These are phyloP conservation scores for Neopestalotiopsis sp. DNA, from an alignment of 2,329 filamentous ascomycete species.

Conservation along the genomic window DNA sequence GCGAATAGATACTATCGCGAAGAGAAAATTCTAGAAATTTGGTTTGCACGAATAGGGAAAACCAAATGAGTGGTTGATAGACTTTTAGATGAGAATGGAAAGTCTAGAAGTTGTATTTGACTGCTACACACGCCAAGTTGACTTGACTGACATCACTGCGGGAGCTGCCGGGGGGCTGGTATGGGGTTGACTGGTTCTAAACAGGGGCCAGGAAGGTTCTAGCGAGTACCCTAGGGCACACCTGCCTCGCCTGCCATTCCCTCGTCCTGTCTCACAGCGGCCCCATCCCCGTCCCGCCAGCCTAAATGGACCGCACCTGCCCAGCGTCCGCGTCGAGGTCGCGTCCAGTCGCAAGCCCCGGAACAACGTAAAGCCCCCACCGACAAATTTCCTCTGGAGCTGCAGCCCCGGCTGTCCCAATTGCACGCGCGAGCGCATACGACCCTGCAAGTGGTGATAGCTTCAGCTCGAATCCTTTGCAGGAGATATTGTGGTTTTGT, in stretches of 20 bases:
- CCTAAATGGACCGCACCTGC: too few relatives aligned
- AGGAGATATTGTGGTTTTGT: not conserved
- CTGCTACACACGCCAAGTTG: not conserved
- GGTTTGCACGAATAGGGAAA: not conserved
- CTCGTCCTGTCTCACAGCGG: not conserved
- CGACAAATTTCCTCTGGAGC: slow-evolving; percentile 14
- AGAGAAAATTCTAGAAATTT: too few relatives aligned
- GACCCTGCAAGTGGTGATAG: slow-evolving; percentile 1
- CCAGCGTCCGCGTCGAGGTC: not conserved
- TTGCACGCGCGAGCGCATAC: not conserved
- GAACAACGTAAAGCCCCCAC: slow-evolving; percentile 14
- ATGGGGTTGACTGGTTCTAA: not conserved
- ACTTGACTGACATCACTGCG: slow-evolving; percentile 10
- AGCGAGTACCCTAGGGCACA: not conserved
- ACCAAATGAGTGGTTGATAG: not conserved
- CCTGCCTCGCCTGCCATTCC: not conserved
- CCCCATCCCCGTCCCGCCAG: too few relatives aligned
- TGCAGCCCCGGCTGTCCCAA: not conserved
- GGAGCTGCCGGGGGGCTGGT: not conserved
- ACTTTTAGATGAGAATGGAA: not conserved
- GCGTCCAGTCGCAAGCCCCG: not conserved
- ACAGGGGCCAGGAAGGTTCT: slow-evolving; percentile 1
- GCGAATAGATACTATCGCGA: too few relatives aligned
- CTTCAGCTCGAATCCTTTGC: not conserved
- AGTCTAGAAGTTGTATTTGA: not conserved